Base-by-base conservation (phyloP, 2,329 filamentous ascomycete species). In the Cercospora sp. region DNA sequence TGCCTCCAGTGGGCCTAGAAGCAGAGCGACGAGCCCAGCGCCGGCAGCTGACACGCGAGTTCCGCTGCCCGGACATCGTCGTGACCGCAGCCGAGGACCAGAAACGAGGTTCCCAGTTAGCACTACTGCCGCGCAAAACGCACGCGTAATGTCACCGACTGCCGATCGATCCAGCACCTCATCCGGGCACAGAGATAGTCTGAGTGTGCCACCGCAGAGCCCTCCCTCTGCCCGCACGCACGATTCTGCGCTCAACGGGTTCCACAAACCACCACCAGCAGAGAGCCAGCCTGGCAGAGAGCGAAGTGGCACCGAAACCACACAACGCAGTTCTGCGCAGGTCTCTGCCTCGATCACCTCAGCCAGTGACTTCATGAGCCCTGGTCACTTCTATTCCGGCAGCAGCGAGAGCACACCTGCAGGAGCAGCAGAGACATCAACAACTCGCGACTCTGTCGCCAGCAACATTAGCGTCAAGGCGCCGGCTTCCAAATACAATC, bases 71-170 rank as follows among this genome's bases (percentile, higher is more conserved):
- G 71, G 79, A 76, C 92, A 96, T 77, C 87, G 92, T 66, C 89
- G 94, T 71, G 94, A 97, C 76, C 89, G 91, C 73, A 96, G 92
- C 78, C 89, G 87, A 33, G 82, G 85, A 48, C 72, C 78, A 8
- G 80, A 83, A 76, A 96, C 91, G 8, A 87, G 93, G 48, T 97
- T 97, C 83, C 95, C 93, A 0, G 91, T 97, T 57, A 72, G 72
- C 72, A 80, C 82, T 3, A 81, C 80, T 2, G 78, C 86, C 81
- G 74, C 89, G 87, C 69, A 70, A 13, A 74, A 69, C 10, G 70
- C 72, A 5, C 71, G 88, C 83, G 58, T 81, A 84, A 66, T 74
- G 69, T 77, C 76, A 13, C 76, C 76, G 16, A 77, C 73, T 20
- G 69, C 63, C 18, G 63, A 64, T 30, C 30, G 63, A 7, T 65